These are phyloP conservation scores for Auriscalpium microsporum DNA, from an alignment of 768 basidiomycete species.

Conservation along the genomic window DNA sequence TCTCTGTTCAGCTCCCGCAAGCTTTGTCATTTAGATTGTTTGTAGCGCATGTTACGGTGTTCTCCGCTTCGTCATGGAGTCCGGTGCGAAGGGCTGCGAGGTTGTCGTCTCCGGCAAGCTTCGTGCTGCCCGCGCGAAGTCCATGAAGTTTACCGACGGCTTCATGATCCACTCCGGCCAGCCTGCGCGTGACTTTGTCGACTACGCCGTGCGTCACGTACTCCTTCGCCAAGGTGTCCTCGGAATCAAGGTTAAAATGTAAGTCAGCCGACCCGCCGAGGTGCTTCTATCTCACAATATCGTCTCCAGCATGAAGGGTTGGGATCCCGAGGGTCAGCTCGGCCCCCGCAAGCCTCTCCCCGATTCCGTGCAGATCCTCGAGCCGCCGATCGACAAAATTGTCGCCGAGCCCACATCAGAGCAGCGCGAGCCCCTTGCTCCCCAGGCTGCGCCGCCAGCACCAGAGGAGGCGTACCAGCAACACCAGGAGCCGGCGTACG, in stretches of 20 bases:
- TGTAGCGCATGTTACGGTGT: constrained; percentile 96
- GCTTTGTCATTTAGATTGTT: neutral
- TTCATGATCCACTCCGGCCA: constrained; percentile 99
- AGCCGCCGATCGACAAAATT: constrained; percentile 87
- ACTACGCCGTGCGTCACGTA: constrained; percentile 96
- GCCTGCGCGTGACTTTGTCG: constrained; percentile 92
- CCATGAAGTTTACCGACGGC: constrained; percentile 99
- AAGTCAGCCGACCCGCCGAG: constrained; percentile 18
- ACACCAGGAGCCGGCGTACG: constrained; percentile 30
- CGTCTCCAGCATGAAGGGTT: constrained; percentile 81
- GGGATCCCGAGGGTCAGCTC: constrained; percentile 81
- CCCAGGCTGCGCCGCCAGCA: constrained; percentile 40
- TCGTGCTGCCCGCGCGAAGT: constrained; percentile 98
- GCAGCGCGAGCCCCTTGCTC: constrained; percentile 58
- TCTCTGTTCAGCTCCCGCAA: constrained; percentile 11
- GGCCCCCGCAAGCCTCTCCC: constrained; percentile 94
- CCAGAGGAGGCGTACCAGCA: constrained; percentile 41
- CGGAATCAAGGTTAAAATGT: constrained; percentile 99
- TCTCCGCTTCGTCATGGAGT: constrained; percentile 99
- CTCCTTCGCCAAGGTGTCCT: constrained; percentile 97
- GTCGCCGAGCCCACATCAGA: constrained; percentile 86
- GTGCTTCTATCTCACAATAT: neutral
- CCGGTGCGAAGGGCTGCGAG: constrained; percentile 98
- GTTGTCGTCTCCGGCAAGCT: constrained; percentile 99
- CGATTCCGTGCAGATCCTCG: constrained; percentile 84